Evolutionary conservation across 768 basidiomycete genomes (phyloP), one percentile per base, ranked within the genome.

Genomic region (Podaxis pistillaris): DNA sequence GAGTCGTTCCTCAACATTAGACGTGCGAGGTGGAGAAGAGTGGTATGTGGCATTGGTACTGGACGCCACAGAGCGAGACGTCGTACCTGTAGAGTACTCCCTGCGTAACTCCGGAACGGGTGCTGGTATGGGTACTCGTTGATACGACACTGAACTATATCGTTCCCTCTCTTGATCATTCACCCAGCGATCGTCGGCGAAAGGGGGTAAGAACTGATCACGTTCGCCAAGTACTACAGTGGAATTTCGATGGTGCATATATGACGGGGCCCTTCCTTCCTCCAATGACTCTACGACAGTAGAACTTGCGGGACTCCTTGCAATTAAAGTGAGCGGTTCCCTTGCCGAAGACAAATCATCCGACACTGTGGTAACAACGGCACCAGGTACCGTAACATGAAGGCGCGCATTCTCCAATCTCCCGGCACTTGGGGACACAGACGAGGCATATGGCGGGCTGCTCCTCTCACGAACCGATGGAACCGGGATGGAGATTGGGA

Each of bases 261-360:
- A 62, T 7, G 41, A 30, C 24, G 54, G n/a, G 7, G 33, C 54
- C 22, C 61, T 24, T 11, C 61, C 61, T 40, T 62, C 61, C 26
- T 62, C 61, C 51, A 62, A 30, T 17, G 61, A 56, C 54, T 62
- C 61, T 11, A 62, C 54, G n/a, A 62, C 12, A 9, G 49, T 24
- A 6, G 61, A 62, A 41, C 44, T 62, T 30, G 46, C 55, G n/a
- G 61, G 61, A 33, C 61, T 56, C 19, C 55, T 49, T n/a, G 44
- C 44, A 9, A 26, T 9, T 22, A 37, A 33, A 9, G 11, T 38
- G 3, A 53, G 51, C 28, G 47, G 17, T 15, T 33, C 33, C 33
- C 33, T 33, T 9, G 9, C 8, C 9, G 33, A 33, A 9, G 33
- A 9, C 33, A 33, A 8, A 33, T 33, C 33, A 8, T 33, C 33